Base-by-base conservation (phyloP, 495 filamentous ascomycete species). In the Xeromyces bisporus region DNA sequence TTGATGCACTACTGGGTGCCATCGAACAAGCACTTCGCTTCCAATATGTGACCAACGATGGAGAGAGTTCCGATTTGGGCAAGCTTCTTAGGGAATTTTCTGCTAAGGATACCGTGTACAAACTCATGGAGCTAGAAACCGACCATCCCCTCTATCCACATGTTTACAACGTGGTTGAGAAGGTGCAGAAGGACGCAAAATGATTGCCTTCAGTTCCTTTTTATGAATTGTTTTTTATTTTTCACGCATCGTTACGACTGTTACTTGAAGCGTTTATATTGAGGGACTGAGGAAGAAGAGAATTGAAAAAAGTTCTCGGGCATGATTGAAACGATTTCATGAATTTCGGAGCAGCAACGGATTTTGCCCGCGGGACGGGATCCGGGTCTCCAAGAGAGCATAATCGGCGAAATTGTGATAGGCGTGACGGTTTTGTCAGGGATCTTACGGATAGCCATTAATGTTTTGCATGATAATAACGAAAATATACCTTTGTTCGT, bases 1-100 rank as follows among this genome's bases (percentile, higher is more conserved):
- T 66, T 40, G 56, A 68, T n/a, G 70, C 67, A 3, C 57, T 93
- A 15, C 46, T 93, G 31, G 77, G 70, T 28, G 77, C 77, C 24
- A 62, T 82, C 30, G 83, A 92, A 63, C 77, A 80, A 72, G 79
- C 82, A 0, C 72, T 93, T 48, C 77, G 76, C 34, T 93, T 93
- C 75, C 81, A 91, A 60, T 81, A 92, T 50, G 80, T 93, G 21
- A 65, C 78, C 36, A 84, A 72, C 14, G 85, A 93, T 43, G 79
- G 85, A 0, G 85, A 93, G 72, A 86, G 79, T 47, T 58, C 48
- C 18, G 71, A 87, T 43, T 66, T 93, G 25, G 80, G 81, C 39
- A 74, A 77, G 62, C 82, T 86, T 47, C 73, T 93, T 58, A 70
- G 75, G 42, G 63, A 69, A 38, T 68, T 73, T 44, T 56, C 51